phyloP scores from a whole-genome alignment of 768 basidiomycete species.

The Sporobolomyces pararoseus region DNA sequence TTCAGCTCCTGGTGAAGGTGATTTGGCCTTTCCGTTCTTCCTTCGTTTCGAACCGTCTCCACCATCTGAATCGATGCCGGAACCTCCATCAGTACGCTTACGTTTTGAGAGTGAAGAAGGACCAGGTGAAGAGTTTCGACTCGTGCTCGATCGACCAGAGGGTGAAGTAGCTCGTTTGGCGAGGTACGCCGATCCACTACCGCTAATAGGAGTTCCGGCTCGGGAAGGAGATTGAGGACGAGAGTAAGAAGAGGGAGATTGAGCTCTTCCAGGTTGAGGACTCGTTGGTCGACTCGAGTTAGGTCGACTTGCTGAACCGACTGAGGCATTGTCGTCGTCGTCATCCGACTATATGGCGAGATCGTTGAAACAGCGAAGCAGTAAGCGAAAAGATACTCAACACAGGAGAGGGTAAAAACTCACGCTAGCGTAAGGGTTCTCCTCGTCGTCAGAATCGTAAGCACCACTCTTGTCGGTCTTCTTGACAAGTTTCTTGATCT shows the following conservation, averaged over 20 bases:
- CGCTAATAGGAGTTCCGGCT: slow-evolving; percentile 54
- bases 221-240: slow-evolving; percentile 57
- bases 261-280: slow-evolving; percentile 43
- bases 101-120: slow-evolving; percentile 54
- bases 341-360: slow-evolving; percentile 3
- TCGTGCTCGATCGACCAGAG: neutral
- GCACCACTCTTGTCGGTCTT: slow-evolving; percentile 73
- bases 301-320: slow-evolving; percentile 16
- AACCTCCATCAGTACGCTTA: slow-evolving; percentile 58
- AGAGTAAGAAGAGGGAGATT: slow-evolving; percentile 44
- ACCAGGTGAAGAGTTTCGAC: slow-evolving; percentile 24
- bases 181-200: slow-evolving; percentile 71
- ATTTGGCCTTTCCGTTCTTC: slow-evolving; percentile 21
- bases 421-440: slow-evolving; percentile 70
- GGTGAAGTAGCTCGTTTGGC: slow-evolving; percentile 83
- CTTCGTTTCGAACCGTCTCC: slow-evolving; percentile 26
- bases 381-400: no score
- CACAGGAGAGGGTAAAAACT: slow-evolving; percentile 45
- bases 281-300: slow-evolving; percentile 54
- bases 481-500: slow-evolving; percentile 78
- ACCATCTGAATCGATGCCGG: slow-evolving; percentile 40
- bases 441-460: slow-evolving; percentile 73
- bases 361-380: no score
- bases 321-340: slow-evolving; percentile 31
- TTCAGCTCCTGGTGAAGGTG: slow-evolving; percentile 10